Base-by-base conservation (phyloP, 352 stramenopile genomes). In the Globisporangium barbulae region DNA sequence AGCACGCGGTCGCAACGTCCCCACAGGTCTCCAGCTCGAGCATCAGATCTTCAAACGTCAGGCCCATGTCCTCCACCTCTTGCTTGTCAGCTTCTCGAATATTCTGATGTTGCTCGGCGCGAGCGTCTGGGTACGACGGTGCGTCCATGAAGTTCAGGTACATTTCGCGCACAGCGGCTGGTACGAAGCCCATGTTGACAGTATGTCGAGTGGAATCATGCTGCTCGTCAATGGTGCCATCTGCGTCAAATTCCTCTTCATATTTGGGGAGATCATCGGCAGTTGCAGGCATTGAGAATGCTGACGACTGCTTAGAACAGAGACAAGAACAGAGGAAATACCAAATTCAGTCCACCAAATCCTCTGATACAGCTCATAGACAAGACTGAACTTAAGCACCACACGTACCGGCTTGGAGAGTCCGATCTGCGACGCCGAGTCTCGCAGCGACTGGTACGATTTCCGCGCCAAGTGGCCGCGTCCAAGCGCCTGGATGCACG, bases 401-500 rank as follows among this genome's bases (percentile, higher is more conserved):
- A 5, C 13, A 65, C 63, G 48, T 22, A 72, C 66, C 41, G 55
- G 22, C 17, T 70, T 69, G 2, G 42, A 57, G 22, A 72, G 61
- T 10, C 60, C 53, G 6, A 54, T 33, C 33, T 63, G 59, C 3
- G 67, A 74, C 0, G 60, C 63, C 17, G 76, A 80, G 2, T 59
- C 54, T 60, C 62, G 62, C 0, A 88, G 69, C n/a, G 73, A 81
- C 54, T 78, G 70, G n/a, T 73, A 30, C 2, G 80, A 85, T 61
- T 79, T 83, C 6, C 83, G 70, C 21, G 71, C 63, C 39, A 90
- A 59, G 56, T 89, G 78, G 2, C 83, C 81, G 30, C 81, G 80
- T 10, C 74, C 67, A 3, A 89, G 69, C 25, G 83, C 79, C 65
- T 92, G 83, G 59, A 92, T 92, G 49, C 76, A 92, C 28, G 75